Evolutionary conservation across 176 grass and related monocot species (phyloP).

Genomic region (Hyparrhenia diplandra): DNA sequence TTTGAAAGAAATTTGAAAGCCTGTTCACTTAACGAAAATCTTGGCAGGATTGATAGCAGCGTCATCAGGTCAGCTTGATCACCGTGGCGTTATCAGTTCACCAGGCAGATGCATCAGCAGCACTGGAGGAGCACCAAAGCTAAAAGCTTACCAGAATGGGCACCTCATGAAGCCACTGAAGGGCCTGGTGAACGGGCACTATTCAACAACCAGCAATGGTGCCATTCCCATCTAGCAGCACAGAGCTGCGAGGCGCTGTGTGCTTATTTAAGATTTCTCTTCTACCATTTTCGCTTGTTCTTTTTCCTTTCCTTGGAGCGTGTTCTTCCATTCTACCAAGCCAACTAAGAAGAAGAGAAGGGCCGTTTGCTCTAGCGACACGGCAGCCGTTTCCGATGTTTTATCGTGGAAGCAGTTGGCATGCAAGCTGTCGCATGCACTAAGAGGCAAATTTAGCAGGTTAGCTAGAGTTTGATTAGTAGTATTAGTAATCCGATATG

Average conservation of each 20-base stretch:
- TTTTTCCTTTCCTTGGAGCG: background rate
- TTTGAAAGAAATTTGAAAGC: background rate
- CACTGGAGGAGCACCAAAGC: background rate
- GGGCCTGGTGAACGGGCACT: constrained; percentile 37
- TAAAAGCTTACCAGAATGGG: constrained; percentile 37
- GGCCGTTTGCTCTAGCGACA: constrained; percentile 34
- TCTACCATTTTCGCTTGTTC: background rate
- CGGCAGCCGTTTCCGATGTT: constrained; percentile 50
- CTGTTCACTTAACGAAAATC: background rate
- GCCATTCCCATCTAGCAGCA: constrained; percentile 51
- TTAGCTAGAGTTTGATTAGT: constrained; percentile 45
- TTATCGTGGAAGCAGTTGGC: constrained; percentile 53
- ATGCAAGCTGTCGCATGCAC: constrained; percentile 5
- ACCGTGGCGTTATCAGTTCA: background rate
- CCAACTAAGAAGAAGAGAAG: constrained; percentile 25
- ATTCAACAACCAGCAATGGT: constrained; percentile 38
- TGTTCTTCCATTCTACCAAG: constrained; percentile 15
- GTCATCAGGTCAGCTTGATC: constrained; percentile 54
- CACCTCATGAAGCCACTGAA: constrained; percentile 45
- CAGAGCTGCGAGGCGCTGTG: background rate
- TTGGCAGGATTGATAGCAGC: constrained; percentile 73
- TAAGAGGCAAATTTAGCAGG: constrained; percentile 35
- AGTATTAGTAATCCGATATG: constrained; percentile 22
- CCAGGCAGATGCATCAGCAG: background rate
- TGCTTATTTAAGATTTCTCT: background rate